Conservation (phyloP, 495 filamentous ascomycete genomes). For the Xylaria acuta region DNA sequence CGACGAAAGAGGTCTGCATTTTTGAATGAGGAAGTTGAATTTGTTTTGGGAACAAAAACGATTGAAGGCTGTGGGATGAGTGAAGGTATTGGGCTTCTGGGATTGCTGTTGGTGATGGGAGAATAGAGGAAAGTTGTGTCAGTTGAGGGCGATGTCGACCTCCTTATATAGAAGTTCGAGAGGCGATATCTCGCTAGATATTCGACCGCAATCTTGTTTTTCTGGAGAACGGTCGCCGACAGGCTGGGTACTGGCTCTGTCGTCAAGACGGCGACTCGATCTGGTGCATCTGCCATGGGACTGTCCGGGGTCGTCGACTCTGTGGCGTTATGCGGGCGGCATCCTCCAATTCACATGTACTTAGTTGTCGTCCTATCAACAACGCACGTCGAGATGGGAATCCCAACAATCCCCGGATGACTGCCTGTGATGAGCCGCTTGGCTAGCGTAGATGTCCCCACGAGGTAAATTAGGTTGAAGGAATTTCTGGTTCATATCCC, state of each 20-base stretch:
- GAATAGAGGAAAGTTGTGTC: neutral
- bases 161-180: constrained; percentile 22
- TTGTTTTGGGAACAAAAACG: constrained; percentile 2
- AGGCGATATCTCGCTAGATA: neutral
- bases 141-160: constrained; percentile 10
- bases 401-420: constrained; percentile 3
- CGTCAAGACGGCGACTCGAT: neutral
- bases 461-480: constrained; percentile 18
- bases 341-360: neutral
- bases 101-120: constrained; percentile 4
- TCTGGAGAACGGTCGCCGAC: neutral
- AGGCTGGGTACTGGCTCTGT: neutral
- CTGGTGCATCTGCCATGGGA: constrained; percentile 6
- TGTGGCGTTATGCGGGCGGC: constrained; percentile 23
- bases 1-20: constrained; percentile 23
- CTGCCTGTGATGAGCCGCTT: neutral
- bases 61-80: neutral
- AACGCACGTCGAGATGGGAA: constrained; percentile 1
- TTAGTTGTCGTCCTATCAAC: neutral
- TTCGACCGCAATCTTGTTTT: constrained; percentile 22
- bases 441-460: neutral
- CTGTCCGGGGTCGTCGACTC: neutral
- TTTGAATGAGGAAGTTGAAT: constrained; percentile 7
- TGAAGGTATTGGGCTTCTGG: constrained; percentile 18
- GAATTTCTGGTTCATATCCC: constrained; percentile 3